phyloP scores from a whole-genome alignment of 768 basidiomycete genomes.

The Termitomyces sp. region DNA sequence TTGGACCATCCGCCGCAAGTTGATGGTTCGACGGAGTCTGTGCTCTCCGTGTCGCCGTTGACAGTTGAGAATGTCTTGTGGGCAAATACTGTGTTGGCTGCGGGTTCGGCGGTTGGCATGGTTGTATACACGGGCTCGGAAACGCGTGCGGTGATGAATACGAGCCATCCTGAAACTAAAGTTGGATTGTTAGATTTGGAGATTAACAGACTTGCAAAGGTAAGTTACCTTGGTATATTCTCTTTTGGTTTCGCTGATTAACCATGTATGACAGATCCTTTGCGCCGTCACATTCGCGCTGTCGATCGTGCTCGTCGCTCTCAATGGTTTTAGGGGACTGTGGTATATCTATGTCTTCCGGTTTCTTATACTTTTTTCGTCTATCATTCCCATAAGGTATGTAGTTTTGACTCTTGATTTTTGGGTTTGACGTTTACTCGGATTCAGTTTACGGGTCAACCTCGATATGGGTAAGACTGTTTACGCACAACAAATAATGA shows the following conservation, averaged over 20 bases:
- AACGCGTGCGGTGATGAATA: constrained; percentile 98
- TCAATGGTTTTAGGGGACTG: constrained; percentile 92
- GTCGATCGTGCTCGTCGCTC: constrained; percentile 85
- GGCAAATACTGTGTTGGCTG: constrained; percentile 96
- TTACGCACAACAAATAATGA: constrained; percentile 94
- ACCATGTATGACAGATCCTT: constrained; percentile 57
- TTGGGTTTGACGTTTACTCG: not conserved
- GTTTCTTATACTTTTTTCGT: constrained; percentile 96
- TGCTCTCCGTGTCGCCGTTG: constrained; percentile 69
- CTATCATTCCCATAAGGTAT: constrained; percentile 98
- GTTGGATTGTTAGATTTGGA: constrained; percentile 89
- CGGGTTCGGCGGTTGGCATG: constrained; percentile 89
- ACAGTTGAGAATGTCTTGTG: constrained; percentile 95
- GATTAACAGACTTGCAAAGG: constrained; percentile 95
- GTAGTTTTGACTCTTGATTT: constrained; percentile 18
- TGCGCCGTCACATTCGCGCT: constrained; percentile 92
- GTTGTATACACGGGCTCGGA: constrained; percentile 94
- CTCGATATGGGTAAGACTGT: constrained; percentile 99
- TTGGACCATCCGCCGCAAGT: constrained; percentile 44
- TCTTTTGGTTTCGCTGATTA: not conserved
- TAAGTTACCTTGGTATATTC: constrained; percentile 38
- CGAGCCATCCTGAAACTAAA: constrained; percentile 94
- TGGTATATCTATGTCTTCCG: constrained; percentile 98
- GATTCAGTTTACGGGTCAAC: constrained; percentile 87
- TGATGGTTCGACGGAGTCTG: constrained; percentile 18